Base-by-base conservation (phyloP, 805 yeast species). In the Metschnikowia anglica region DNA sequence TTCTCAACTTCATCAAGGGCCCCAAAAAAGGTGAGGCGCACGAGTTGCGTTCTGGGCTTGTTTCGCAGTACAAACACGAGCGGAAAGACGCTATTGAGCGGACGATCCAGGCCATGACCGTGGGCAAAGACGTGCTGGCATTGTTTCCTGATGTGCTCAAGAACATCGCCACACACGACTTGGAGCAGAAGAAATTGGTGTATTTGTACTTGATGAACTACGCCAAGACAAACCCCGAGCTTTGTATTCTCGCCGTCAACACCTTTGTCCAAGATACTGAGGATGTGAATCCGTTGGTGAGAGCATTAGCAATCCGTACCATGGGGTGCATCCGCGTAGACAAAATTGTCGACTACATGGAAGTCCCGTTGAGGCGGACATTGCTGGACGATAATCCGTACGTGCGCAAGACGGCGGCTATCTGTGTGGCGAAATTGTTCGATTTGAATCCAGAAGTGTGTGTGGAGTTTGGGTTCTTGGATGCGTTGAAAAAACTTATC, bases 291-390 rank as follows among this genome's bases (percentile, higher is more conserved):
- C 99, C 99, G 1, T 74, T 95, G 55, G 90, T 93, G 19, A 76
- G 98, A 42, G 96, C 98, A 1, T 77, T 93, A 66, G 98, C 99
- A 0, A 90, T 93, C 46, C 79, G 99, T 59, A 93, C 99, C 10
- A 93, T 93, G 99, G 98, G 99, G 0, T 91, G 97, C 69, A 89
- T 93, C 38, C 73, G 98, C 34, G 98, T 93, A 15, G 95, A 87
- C 59, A 90, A 86, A 63, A 90, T 93, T 81, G 87, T 89, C 32
- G 98, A 91, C 60, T 93, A 93, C 61, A 80, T 93, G 81, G 93
- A 88, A 50, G 82, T 84, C 16, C 99, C 99, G 0, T 71, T 93
- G 51, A 81, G 83, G 49, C 77, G 86, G 55, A 90, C 98, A 1
- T 70, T 93, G 54, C 75, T 73, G 45, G 99, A 93, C 66, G 97